Base-by-base conservation (phyloP, 2,329 filamentous ascomycete genomes). In the Onygenales sp. region DNA sequence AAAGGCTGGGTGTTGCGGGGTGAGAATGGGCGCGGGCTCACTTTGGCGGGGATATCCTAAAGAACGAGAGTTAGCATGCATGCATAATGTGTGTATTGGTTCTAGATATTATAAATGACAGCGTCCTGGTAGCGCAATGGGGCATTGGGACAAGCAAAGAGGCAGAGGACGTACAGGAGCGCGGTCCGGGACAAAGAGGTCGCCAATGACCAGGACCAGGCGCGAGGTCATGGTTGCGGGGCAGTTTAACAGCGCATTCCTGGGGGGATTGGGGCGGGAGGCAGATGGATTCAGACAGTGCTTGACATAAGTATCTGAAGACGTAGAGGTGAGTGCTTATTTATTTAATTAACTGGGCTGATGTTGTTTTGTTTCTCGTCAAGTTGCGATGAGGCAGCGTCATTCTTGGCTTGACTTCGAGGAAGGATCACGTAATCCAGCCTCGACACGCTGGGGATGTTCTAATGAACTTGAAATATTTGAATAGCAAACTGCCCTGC, bases 151-250 rank as follows among this genome's bases (percentile, higher is more conserved):
- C 39, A 33, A 31, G 61, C 58, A 60, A 58, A 52, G 55, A 56
- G 47, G 43, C 14, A n/a, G 54, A 49, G 51, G 51, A 69, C 73
- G 62, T 69, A 81, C 90, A 59, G 93, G 84, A 63, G 89, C 90
- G 69, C 90, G 81, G 72, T 95, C 90, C 63, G 90, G 90, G 73
- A 95, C 95, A 76, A 95, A 90, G 52, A 95, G 82, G 75, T 95
- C 90, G 70, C 89, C 89, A 62, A 95, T 88, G 67, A 93, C 88
- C 67, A 95, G 82, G 67, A 95, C 90, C 61, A 95, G 80, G 73
- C 92, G 88, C 59, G 89, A 88, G 76, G 92, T 89, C 77, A 83
- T 86, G 51, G 53, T 67, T 63, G 36, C 52, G 45, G 11, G 13
- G 17, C 14, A 21, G 39, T 44, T n/a, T 36, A 51, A 36, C 49